Conservation (phyloP, 1,284 basidiomycete species). For the Neolentinus lepideus region DNA sequence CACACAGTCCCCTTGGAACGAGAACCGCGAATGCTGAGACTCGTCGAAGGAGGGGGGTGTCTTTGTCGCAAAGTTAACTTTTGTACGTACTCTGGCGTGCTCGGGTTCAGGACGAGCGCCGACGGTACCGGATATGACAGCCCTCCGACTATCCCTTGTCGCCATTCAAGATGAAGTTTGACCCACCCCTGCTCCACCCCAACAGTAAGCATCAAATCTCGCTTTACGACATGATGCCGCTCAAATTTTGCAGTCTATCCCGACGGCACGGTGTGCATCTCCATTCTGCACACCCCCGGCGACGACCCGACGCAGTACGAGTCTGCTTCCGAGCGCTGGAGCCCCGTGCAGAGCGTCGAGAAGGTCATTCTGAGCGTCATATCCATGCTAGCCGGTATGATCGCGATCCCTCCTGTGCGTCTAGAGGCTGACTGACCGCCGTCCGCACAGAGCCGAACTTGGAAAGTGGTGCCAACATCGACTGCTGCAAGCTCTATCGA, state of each 20-base stretch:
- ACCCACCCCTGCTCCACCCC: slow-evolving; percentile 95
- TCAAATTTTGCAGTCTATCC: slow-evolving; percentile 67
- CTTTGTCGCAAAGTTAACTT: slow-evolving; percentile 88
- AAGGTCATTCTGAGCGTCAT: slow-evolving; percentile 95
- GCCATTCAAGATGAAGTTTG: slow-evolving; percentile 98
- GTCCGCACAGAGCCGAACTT: slow-evolving; percentile 83
- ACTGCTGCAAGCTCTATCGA: slow-evolving; percentile 93
- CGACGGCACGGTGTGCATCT: slow-evolving; percentile 96
- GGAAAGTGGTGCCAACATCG: slow-evolving; percentile 97
- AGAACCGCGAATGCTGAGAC: neutral
- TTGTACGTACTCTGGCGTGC: slow-evolving; percentile 50
- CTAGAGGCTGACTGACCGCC: slow-evolving; percentile 4
- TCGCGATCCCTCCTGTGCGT: slow-evolving; percentile 12
- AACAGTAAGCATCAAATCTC: slow-evolving; percentile 64
- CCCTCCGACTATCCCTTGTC: slow-evolving; percentile 91
- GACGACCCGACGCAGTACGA: slow-evolving; percentile 93
- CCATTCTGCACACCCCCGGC: slow-evolving; percentile 95
- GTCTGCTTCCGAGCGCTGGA: slow-evolving; percentile 95
- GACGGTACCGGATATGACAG: slow-evolving; percentile 29
- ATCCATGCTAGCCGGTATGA: slow-evolving; percentile 92
- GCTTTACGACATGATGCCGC: neutral
- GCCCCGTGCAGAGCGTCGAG: slow-evolving; percentile 94
- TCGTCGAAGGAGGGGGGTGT: slow-evolving; percentile 84
- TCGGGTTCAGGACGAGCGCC: slow-evolving; percentile 2
- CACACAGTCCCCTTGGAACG: neutral